Evolutionary conservation across 2,329 filamentous ascomycete genomes (phyloP), one percentile per base, ranked within the genome.

Genomic region (Tolypocladium cylindrosporum): DNA sequence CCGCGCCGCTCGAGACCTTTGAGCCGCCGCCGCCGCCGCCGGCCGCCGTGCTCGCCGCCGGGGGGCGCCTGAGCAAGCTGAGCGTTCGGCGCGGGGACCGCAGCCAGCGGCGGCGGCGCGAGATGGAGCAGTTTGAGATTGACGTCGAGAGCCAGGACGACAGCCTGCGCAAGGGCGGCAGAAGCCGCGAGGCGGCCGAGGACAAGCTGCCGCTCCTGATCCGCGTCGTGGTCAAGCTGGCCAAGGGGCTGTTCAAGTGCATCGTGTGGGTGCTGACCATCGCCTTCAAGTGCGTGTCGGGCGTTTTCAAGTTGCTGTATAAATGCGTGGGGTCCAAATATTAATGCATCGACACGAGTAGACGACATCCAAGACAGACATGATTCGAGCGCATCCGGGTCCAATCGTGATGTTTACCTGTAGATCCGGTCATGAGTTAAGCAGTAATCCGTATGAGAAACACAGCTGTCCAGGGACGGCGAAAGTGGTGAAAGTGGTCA

Each of bases 61-160:
- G 68, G 56, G 62, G 58, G 48, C 63, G 70, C 14, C 55, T 69
- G 24, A 70, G 68, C 56, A 68, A 65, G 43, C 66, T 69, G 56
- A 68, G 69, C 53, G 66, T 67, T 55, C 62, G 67, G 53, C 63
- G 64, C 2, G 63, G 72, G 37, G 63, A 69, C 40, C 67, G 67
- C 59, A 66, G 65, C 61, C 59, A 58, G 51, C 68, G 65, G 64
- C 72, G 70, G 63, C 68, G 69, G 57, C 68, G 68, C 41, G 77
- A 75, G 62, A 76, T 82, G 66, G 80, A 85, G 62, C 77, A 80
- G 63, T 80, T 86, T 58, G 84, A 74, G 68, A 71, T 86, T 42
- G 84, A 87, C 62, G 68, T 87, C 6, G 84, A 86, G 70, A 87
- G 83, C 66, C 84, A 87, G 69, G 73, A 75, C 56, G 79, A 77